Conservation (phyloP, 805 yeast genomes). For the Lachancea waltii region DNA sequence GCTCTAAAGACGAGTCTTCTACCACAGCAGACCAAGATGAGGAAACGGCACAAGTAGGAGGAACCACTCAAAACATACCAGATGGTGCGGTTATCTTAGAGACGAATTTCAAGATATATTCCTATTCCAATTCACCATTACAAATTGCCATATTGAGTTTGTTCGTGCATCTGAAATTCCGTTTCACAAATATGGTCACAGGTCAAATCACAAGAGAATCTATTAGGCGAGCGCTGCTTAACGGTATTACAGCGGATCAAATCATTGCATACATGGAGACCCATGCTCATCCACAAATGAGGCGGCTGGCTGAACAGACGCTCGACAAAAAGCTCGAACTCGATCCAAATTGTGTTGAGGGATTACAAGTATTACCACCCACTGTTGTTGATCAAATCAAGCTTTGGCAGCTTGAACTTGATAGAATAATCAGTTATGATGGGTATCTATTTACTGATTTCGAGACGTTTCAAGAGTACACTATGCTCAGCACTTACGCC, state of each 20-base stretch:
- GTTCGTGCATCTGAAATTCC: constrained; percentile 75
- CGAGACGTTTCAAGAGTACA: constrained; percentile 68
- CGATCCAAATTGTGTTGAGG: constrained; percentile 41
- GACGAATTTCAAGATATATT: constrained; percentile 88
- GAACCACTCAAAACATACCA: constrained; percentile 18
- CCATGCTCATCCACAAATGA: constrained; percentile 93
- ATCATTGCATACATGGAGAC: constrained; percentile 81
- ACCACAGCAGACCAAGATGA: constrained; percentile 16
- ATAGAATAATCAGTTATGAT: constrained; percentile 77
- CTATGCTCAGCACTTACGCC: constrained; percentile 66
- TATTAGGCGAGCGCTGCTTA: constrained; percentile 69
- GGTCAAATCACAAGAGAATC: constrained; percentile 93
- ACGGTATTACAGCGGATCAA: constrained; percentile 94
- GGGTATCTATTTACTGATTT: constrained; percentile 90
- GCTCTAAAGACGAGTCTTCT: constrained; percentile 12
- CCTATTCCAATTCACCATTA: constrained; percentile 88
- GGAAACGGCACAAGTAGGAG: constrained; percentile 28
- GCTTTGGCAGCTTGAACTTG: constrained; percentile 94
- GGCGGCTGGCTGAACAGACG: constrained; percentile 61
- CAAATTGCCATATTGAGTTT: constrained; percentile 89
- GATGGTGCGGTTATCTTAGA: constrained; percentile 80
- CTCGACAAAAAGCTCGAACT: constrained; percentile 62
- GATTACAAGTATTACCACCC: constrained; percentile 72
- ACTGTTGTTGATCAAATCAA: constrained; percentile 95
- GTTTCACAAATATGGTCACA: constrained; percentile 88